Conservation (phyloP, 208 protist species). For the Trypanosoma platydactyli region DNA sequence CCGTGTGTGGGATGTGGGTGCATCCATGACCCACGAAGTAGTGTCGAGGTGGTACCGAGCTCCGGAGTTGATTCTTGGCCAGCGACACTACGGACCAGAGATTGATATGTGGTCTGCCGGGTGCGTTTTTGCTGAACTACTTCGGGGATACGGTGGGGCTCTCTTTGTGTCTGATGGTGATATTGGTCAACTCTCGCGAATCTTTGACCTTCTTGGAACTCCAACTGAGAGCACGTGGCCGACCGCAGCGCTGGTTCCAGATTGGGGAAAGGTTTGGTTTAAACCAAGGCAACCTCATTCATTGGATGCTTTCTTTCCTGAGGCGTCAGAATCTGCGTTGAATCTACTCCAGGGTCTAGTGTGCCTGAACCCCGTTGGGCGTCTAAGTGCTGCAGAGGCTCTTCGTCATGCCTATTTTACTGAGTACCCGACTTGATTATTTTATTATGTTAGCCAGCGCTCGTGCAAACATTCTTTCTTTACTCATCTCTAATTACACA, state of each 20-base stretch:
- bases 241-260: conserved; percentile 89
- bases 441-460: neutral
- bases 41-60: conserved; percentile 88
- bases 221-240: conserved; percentile 86
- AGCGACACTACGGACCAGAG: conserved; percentile 65
- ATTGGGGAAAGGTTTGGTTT: conserved; percentile 92
- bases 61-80: conserved; percentile 86
- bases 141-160: conserved; percentile 58
- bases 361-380: conserved; percentile 43
- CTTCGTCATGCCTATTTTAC: conserved; percentile 69
- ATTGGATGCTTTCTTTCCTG: conserved; percentile 60
- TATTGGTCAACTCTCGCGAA: conserved; percentile 96
- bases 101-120: conserved; percentile 92
- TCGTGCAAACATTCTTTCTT: conserved; percentile 24
- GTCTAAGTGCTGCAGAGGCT: conserved; percentile 49
- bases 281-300: conserved; percentile 43
- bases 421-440: conserved; percentile 11
- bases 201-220: conserved; percentile 97
- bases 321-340: conserved; percentile 44
- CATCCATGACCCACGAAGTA: conserved; percentile 86
- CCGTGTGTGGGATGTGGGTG: conserved; percentile 36
- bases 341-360: conserved; percentile 62
- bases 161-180: conserved; percentile 98
- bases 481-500: neutral
- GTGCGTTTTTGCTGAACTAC: conserved; percentile 90